Base-by-base conservation (phyloP, 768 basidiomycete species). In the Leccinellum albellum region DNA sequence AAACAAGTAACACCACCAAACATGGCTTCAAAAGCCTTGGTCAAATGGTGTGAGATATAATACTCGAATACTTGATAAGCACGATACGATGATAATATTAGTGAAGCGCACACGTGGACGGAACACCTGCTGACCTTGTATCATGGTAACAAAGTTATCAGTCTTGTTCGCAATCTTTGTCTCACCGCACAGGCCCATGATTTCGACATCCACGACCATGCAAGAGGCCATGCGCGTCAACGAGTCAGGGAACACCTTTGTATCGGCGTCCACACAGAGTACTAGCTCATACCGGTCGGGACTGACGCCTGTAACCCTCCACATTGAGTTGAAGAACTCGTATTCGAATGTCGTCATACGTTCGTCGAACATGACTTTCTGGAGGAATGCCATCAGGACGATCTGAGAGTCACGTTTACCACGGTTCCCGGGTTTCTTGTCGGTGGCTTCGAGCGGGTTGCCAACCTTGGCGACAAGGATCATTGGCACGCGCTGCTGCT, bases 311-410 rank as follows among this genome's bases (percentile, higher is more conserved):
- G 95, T 96, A 44, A 85, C 89, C 53, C 96, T 78, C 97, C 97
- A 99, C 20, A 98, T 79, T 53, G 93, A 87, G 74, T 99, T 99
- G 86, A 99, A 99, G 74, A 98, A 98, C 75, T 98, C 97, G 72
- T 98, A 98, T 76, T 98, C 97, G 71, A 99, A 95, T 54, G 92
- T 96, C 59, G 96, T 97, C 96, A 99, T 98, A 52, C 97, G 86
- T 78, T 99, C 97, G 74, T 99, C 97, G 65, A 98, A 98, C 95
- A 99, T 97, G 65, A 98, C 94, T 73, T 97, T 98, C 74, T 99
- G 97, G 70, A 98, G 78, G 81, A 98, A 98, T 20, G 82, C 82
- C 97, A 99, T 99, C 59, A 98, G 78, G 51, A 99, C 89, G 65
- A 99, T 95, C 74, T 99, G 97, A 69, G 87, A 90, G 77, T 99